phyloP scores from a whole-genome alignment of 2,329 filamentous ascomycete species.

The Sphaceloma murrayae region DNA sequence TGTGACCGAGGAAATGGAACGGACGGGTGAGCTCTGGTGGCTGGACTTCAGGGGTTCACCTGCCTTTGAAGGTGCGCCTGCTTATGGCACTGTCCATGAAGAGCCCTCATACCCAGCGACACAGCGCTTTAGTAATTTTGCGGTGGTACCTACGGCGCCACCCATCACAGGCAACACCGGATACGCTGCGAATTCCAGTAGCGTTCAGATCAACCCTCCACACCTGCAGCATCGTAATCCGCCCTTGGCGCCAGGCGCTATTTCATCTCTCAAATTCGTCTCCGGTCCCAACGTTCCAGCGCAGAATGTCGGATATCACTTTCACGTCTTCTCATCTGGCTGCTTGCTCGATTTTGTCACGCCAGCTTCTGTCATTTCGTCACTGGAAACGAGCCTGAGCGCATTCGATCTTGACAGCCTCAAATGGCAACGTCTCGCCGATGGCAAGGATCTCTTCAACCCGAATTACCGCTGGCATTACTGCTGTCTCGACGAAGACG shows the following conservation, averaged over 20 bases:
- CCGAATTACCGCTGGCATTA: slow-evolving; percentile 96
- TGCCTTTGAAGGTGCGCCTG: slow-evolving; percentile 49
- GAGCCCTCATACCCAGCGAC: slow-evolving; percentile 23
- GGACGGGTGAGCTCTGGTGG: slow-evolving; percentile 94
- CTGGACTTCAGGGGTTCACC: slow-evolving; percentile 85
- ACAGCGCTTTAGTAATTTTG: slow-evolving; percentile 25
- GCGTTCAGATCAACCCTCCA: slow-evolving; percentile 46
- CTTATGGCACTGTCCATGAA: slow-evolving; percentile 24
- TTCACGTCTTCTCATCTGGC: slow-evolving; percentile 88
- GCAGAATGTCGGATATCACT: slow-evolving; percentile 85
- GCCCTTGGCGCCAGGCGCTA: slow-evolving; percentile 66
- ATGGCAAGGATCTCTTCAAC: slow-evolving; percentile 88
- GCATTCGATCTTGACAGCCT: slow-evolving; percentile 77
- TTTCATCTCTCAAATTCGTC: slow-evolving; percentile 82
- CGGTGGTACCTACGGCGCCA: slow-evolving; percentile 20
- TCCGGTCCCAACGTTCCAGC: slow-evolving; percentile 78
- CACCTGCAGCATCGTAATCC: slow-evolving; percentile 37
- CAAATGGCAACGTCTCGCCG: slow-evolving; percentile 89
- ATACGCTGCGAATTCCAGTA: slow-evolving; percentile 66
- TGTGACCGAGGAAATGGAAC: slow-evolving; percentile 91
- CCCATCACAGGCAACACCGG: slow-evolving; percentile 34
- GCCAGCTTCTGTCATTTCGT: slow-evolving; percentile 75
- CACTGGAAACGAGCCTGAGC: slow-evolving; percentile 81
- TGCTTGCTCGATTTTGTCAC: slow-evolving; percentile 91
- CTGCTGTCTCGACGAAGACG: slow-evolving; percentile 88